Conservation (phyloP, 2,329 filamentous ascomycete genomes). For the Fusarium caatingaense region DNA sequence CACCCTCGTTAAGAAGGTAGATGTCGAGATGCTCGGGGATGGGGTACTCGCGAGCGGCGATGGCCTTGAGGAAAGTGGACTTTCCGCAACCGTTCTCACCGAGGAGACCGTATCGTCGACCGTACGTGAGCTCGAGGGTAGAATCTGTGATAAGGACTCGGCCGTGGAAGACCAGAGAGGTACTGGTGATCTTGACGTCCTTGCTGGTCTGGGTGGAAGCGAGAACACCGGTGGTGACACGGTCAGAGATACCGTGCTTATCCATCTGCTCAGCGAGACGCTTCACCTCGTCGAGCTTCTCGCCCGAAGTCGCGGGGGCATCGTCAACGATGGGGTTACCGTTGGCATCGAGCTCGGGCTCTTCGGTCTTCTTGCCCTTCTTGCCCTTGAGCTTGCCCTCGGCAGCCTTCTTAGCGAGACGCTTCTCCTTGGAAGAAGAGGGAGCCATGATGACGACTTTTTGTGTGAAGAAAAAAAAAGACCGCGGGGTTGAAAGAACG, state of each 20-base stretch:
- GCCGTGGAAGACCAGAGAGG: constrained; percentile 96
- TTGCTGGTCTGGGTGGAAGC: constrained; percentile 85
- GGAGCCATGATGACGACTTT: constrained; percentile 61
- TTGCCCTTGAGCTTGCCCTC: constrained; percentile 75
- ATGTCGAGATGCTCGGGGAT: constrained; percentile 98
- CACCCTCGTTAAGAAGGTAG: constrained; percentile 97
- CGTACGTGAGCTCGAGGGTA: constrained; percentile 91
- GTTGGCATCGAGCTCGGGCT: constrained; percentile 72
- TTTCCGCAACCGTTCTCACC: constrained; percentile 99
- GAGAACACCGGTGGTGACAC: constrained; percentile 97
- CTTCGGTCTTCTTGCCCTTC: constrained; percentile 79
- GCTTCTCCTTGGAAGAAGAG: constrained; percentile 77
- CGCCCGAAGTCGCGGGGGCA: constrained; percentile 74
- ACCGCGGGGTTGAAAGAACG: constrained; percentile 46
- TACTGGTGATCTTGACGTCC: constrained; percentile 96
- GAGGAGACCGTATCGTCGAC: constrained; percentile 91
- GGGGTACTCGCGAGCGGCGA: constrained; percentile 92
- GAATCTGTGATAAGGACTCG: constrained; percentile 95
- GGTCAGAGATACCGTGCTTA: constrained; percentile 94
- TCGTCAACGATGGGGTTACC: constrained; percentile 67
- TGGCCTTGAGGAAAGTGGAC: constrained; percentile 96
- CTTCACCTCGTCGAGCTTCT: constrained; percentile 84
- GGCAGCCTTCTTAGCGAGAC: constrained; percentile 76
- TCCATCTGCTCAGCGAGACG: constrained; percentile 94
- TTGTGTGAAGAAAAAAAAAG: constrained; percentile 25